A percentile compares a stretch with the other conserved stretches of the same genome.
These are phyloP conservation scores for Circinella minor DNA, from an alignment of 371 early-diverging fungal genomes.

Conservation along the genomic window DNA sequence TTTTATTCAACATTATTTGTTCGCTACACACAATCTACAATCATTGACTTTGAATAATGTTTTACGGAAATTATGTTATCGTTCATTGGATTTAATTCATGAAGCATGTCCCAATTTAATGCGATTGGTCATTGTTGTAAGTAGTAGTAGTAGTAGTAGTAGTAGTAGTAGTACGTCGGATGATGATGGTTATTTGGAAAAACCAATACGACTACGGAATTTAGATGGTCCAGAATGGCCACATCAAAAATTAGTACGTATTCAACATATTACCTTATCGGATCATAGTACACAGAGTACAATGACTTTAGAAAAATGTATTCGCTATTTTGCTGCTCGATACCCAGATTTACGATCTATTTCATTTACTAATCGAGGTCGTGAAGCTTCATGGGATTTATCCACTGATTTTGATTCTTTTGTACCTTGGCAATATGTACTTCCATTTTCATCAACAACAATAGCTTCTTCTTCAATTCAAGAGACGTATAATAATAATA, in stretches of 20 bases:
- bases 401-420: not conserved
- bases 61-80: not conserved
- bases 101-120: not conserved
- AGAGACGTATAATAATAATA: too few relatives aligned
- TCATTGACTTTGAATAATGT: not conserved
- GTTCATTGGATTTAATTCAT: not conserved
- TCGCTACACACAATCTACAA: not conserved
- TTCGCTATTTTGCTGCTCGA: not conserved
- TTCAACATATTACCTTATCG: not conserved
- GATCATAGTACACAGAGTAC: not conserved
- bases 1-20: not conserved
- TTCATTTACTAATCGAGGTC: not conserved
- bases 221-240: constrained; percentile 1
- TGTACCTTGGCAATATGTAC: not conserved
- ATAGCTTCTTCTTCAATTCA: too few relatives aligned
- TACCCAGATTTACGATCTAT: not conserved
- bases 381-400: not conserved
- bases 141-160: too few relatives aligned
- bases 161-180: too few relatives aligned
- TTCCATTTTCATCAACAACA: too few relatives aligned
- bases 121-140: not conserved
- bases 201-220: not conserved
- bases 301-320: not conserved
- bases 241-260: not conserved
- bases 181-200: not conserved